Base-by-base conservation (phyloP, 352 stramenopile species). In the Blastocystis sp. region DNA sequence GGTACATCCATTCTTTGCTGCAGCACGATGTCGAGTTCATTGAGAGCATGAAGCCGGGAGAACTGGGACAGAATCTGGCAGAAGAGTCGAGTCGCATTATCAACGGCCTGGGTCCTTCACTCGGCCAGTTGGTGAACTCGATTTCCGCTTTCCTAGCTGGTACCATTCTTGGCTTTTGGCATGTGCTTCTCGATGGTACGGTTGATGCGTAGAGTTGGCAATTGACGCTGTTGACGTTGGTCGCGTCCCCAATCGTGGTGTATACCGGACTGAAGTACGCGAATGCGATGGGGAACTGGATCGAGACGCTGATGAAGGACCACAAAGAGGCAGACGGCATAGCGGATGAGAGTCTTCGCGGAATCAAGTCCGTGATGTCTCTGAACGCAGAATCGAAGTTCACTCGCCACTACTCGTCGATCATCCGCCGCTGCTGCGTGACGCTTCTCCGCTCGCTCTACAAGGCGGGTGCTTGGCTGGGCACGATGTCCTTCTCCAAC, bases 301-400 rank as follows among this genome's bases (percentile, higher is more conserved):
- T 41, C n/a, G 29, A 77, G 41, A 33, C 61, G 29, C 16, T 37
- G 65, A 74, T 88, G 78, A 76, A 60, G n/a, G 78, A 88, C 1
- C 62, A 88, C 50, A 37, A 78, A 31, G 65, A 94, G 67, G 93
- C 93, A 45, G 93, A 93, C 31, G 92, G 93, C 0, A 85, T 95
- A 24, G 93, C 93, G 0, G 93, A 96, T 62, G 94, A 95, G 59
- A 91, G 92, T 1, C 90, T 95, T 33, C 91, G 92, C 62, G 95
- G 94, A 61, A 91, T 95, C 3, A 93, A 93, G 31, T 95, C 93
- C 0, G 93, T 95, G 51, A 92, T 94, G 91, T 93, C 94, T 91
- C 94, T 95, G 91, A 95, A 94, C 78, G 91, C 93, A 0, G 92
- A 94, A 35, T 60, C 90, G 10, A 90, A 94, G 35, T 94, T 95